Percentiles rank a stretch among this genome's conserved stretches.
Conservation (phyloP, 192 early-diverging fungal species). For the Pecoramyces ruminantium region DNA sequence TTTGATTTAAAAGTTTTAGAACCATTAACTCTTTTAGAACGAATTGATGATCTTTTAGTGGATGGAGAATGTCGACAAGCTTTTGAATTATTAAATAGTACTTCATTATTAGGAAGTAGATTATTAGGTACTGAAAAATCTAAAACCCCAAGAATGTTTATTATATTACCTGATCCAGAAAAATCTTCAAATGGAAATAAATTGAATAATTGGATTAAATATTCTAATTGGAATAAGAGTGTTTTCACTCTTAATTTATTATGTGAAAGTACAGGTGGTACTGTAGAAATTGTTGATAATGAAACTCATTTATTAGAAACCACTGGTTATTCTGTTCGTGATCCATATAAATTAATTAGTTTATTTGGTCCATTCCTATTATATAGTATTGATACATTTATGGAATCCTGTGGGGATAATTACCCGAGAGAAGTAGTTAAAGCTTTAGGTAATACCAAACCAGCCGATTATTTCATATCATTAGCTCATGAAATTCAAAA, state of each 20-base stretch:
- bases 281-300: neutral
- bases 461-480: neutral
- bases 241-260: neutral
- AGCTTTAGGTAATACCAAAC: neutral
- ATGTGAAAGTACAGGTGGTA: neutral
- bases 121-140: neutral
- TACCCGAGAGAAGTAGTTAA: neutral
- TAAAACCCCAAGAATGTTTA: neutral
- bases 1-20: neutral
- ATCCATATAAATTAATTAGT: neutral
- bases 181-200: neutral
- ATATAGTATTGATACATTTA: neutral
- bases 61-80: neutral
- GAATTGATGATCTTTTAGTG: neutral
- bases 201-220: neutral
- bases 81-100: neutral
- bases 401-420: neutral
- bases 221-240: neutral
- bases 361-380: neutral
- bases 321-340: neutral
- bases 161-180: neutral
- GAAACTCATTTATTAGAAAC: neutral
- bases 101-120: neutral
- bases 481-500: neutral
- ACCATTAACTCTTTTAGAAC: neutral